Percentiles rank a stretch among this genome's conserved stretches.
These are phyloP conservation scores for Urostyla sp. DNA, from an alignment of 73 alveolate species.

Conservation along the genomic window DNA sequence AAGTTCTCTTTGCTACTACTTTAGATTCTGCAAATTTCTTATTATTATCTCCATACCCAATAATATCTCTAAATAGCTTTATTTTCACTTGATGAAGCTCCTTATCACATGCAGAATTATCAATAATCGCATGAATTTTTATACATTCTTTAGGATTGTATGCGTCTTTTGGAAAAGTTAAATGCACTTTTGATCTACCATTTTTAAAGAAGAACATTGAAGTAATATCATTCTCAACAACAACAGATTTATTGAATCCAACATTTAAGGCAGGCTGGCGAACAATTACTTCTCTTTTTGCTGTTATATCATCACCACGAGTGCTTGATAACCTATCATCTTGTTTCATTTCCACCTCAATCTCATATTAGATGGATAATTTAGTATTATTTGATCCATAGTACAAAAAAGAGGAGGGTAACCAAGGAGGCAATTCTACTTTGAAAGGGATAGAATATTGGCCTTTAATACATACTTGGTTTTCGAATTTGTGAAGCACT, in stretches of 20 bases:
- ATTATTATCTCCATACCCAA: background rate
- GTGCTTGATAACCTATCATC: background rate
- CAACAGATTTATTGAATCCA: slow-evolving; percentile 16
- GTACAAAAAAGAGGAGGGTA: slow-evolving; percentile 25
- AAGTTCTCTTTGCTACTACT: slow-evolving; percentile 8
- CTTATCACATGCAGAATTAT: slow-evolving; percentile 16
- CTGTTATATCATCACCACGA: background rate
- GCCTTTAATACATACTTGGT: no score
- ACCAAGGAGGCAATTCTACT: slow-evolving; percentile 4
- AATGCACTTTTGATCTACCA: slow-evolving; percentile 38
- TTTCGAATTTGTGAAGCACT: no score
- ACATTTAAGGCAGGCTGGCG: background rate
- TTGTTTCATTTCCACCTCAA: slow-evolving; percentile 14
- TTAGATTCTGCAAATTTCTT: background rate
- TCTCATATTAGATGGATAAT: background rate
- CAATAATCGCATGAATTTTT: background rate
- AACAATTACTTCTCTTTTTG: slow-evolving; percentile 15
- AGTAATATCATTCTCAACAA: slow-evolving; percentile 15
- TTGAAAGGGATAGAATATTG: slow-evolving; percentile 21
- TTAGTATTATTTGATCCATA: slow-evolving; percentile 5
- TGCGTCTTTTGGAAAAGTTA: slow-evolving; percentile 34
- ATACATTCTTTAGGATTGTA: slow-evolving; percentile 12
- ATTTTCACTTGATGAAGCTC: slow-evolving; percentile 19
- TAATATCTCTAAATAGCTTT: slow-evolving; percentile 12
- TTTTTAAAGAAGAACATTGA: slow-evolving; percentile 2